Conservation (phyloP, 139 green algal species). For the Volvox africanus region DNA sequence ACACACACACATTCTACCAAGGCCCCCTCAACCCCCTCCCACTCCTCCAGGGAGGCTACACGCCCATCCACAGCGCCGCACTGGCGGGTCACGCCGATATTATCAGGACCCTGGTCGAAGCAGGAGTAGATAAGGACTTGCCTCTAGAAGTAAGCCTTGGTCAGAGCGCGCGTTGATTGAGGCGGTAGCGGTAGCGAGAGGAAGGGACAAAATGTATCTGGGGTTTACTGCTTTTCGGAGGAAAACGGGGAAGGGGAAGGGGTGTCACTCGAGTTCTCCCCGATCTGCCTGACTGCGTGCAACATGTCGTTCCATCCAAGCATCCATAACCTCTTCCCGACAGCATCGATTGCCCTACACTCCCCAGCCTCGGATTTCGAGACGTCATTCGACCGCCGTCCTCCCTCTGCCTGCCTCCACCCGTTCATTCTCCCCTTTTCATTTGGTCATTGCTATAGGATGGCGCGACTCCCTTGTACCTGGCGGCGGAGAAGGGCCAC, state of each 20-base stretch:
- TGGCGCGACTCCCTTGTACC: slow-evolving; percentile 3
- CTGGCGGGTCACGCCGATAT: neutral
- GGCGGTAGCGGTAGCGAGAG: too few relatives aligned
- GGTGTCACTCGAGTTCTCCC: too few relatives aligned
- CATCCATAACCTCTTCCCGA: too few relatives aligned
- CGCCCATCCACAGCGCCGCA: slow-evolving; percentile 1
- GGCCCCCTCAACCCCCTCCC: too few relatives aligned
- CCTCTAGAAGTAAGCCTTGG: neutral
- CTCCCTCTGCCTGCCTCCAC: too few relatives aligned
- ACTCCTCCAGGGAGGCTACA: neutral
- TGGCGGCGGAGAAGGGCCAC: slow-evolving; percentile 13
- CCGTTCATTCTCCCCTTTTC: too few relatives aligned
- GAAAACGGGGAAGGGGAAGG: neutral
- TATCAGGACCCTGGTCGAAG: neutral
- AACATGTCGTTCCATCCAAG: neutral
- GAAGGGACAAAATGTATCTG: neutral
- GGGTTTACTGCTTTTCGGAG: neutral
- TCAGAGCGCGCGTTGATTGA: neutral
- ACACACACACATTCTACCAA: too few relatives aligned
- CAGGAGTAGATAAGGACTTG: neutral
- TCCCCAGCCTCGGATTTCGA: too few relatives aligned
- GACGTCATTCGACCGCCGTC: too few relatives aligned
- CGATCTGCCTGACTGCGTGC: too few relatives aligned
- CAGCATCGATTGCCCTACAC: too few relatives aligned
- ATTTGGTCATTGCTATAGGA: neutral